These are phyloP conservation scores for Sporothrix dimorphospora DNA, from an alignment of 2,329 filamentous ascomycete genomes.

Conservation along the genomic window DNA sequence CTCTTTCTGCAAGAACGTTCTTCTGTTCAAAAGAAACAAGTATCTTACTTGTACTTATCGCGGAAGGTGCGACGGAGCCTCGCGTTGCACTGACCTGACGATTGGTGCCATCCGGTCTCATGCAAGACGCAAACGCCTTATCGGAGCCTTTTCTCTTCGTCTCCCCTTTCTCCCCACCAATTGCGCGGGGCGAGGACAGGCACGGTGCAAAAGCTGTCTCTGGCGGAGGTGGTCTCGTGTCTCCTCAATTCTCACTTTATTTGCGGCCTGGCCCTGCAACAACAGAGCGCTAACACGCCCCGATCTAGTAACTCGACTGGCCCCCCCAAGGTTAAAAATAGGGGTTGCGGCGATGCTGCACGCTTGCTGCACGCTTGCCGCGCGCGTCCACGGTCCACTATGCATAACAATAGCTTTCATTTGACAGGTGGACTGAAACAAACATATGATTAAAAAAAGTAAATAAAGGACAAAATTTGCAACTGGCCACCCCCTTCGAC, in stretches of 20 bases:
- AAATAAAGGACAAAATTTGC: background rate
- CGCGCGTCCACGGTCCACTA: constrained; percentile 3
- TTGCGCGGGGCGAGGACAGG: background rate
- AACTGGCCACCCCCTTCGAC: background rate
- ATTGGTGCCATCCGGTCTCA: background rate
- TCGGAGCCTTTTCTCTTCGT: constrained; percentile 1
- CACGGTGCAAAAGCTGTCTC: constrained; percentile 7
- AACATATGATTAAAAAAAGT: background rate
- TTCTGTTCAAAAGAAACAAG: background rate
- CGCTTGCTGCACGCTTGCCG: constrained; percentile 6
- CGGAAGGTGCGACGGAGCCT: constrained; percentile 12
- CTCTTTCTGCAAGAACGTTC: background rate
- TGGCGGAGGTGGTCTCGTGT: constrained; percentile 15
- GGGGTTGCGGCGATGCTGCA: constrained; percentile 6
- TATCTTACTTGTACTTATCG: too few relatives aligned
- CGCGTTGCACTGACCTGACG: background rate
- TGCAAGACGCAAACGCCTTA: constrained; percentile 14
- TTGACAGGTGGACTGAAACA: background rate
- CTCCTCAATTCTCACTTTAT: background rate
- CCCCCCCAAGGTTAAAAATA: background rate
- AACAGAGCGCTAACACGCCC: constrained; percentile 7
- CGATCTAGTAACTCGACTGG: constrained; percentile 2
- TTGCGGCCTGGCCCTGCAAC: background rate
- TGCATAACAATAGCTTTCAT: background rate
- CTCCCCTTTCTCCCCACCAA: constrained; percentile 2